These are phyloP conservation scores for Aspergillus avenaceus DNA, from an alignment of 495 filamentous ascomycete genomes.

Conservation along the genomic window DNA sequence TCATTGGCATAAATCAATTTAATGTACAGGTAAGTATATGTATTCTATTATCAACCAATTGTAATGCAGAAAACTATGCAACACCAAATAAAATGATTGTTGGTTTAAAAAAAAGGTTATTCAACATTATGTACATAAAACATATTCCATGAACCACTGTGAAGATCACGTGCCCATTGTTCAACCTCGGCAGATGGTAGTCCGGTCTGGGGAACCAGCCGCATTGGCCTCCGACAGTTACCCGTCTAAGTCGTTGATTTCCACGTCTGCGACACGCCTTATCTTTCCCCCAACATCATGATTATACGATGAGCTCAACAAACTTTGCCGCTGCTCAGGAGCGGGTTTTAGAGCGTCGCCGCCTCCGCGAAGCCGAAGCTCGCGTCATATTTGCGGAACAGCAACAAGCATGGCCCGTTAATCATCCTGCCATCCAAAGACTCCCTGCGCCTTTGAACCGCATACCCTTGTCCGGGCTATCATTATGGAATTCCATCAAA, in stretches of 20 bases:
- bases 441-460: slow-evolving; percentile 63
- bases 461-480: slow-evolving; percentile 52
- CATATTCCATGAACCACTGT: too few relatives aligned
- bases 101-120: too few relatives aligned
- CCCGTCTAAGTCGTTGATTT: neutral
- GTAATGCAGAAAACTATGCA: too few relatives aligned
- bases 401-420: slow-evolving; percentile 55
- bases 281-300: slow-evolving; percentile 23
- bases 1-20: too few relatives aligned
- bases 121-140: too few relatives aligned
- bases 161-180: slow-evolving; percentile 21
- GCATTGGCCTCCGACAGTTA: neutral
- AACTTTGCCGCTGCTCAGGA: slow-evolving; percentile 84
- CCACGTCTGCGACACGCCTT: neutral
- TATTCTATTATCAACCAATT: too few relatives aligned
- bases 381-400: slow-evolving; percentile 52
- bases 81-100: neutral
- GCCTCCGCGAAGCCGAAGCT: slow-evolving; percentile 60
- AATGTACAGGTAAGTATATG: too few relatives aligned
- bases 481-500: slow-evolving; percentile 65
- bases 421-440: slow-evolving; percentile 45
- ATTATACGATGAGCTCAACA: slow-evolving; percentile 60
- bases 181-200: slow-evolving; percentile 31
- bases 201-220: slow-evolving; percentile 32
- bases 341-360: slow-evolving; percentile 74